phyloP scores from a whole-genome alignment of 371 early-diverging fungal species.

The Haplosporangium sp. region DNA sequence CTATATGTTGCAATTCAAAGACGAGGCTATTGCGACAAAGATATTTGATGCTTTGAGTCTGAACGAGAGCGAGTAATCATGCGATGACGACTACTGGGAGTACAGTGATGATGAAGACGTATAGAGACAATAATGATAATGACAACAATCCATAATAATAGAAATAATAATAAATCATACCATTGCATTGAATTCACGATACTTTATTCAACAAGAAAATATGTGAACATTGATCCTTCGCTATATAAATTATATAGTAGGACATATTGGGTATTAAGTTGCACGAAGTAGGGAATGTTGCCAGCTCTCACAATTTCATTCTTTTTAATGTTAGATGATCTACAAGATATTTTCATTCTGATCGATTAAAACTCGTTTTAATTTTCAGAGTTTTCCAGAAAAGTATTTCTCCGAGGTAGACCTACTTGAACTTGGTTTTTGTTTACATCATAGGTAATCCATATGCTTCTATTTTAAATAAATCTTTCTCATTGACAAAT shows the following conservation, averaged over 20 bases:
- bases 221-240: no score
- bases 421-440: no score
- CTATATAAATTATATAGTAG: no score
- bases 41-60: conserved; percentile 51
- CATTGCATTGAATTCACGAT: background rate
- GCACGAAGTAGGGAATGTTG: background rate
- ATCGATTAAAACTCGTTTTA: no score
- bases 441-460: no score
- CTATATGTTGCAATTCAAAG: conserved; percentile 55
- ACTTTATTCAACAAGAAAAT: no score
- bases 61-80: conserved; percentile 35
- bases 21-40: conserved; percentile 39
- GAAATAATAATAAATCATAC: background rate
- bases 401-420: no score
- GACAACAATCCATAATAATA: background rate
- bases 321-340: background rate
- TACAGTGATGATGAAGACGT: no score
- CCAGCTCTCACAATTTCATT: background rate
- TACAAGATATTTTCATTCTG: background rate
- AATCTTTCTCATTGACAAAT: no score
- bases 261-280: background rate
- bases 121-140: no score
- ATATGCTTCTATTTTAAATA: no score
- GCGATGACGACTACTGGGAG: background rate
- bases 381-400: no score